phyloP scores from a whole-genome alignment of 2,329 filamentous ascomycete species.

The Aspergillus aculeatus region DNA sequence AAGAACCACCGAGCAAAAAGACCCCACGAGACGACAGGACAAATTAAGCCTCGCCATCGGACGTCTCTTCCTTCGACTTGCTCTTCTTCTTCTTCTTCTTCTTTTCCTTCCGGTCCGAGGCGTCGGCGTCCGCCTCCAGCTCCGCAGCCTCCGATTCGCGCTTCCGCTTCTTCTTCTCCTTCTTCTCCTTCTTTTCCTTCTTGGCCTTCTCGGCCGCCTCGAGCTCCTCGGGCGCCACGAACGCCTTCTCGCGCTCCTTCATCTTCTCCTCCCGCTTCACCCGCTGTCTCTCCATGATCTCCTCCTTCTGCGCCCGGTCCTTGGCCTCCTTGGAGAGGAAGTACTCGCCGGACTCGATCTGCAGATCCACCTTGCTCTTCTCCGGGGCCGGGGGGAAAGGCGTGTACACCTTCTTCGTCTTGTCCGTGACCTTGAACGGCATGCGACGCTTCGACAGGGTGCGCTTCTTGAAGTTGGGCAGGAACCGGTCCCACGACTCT shows the following conservation, averaged over 20 bases:
- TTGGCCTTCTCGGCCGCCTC: conserved; percentile 52
- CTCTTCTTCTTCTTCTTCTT: conserved; percentile 52
- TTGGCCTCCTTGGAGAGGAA: conserved; percentile 92
- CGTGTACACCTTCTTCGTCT: conserved; percentile 90
- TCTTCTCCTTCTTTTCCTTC: conserved; percentile 45
- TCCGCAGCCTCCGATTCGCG: conserved; percentile 38
- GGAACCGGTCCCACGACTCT: conserved; percentile 93
- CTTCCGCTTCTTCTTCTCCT: conserved; percentile 47
- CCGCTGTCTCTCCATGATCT: conserved; percentile 79
- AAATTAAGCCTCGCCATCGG: conserved; percentile 27
- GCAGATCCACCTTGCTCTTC: conserved; percentile 97
- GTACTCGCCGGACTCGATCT: conserved; percentile 98
- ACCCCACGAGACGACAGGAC: background rate
- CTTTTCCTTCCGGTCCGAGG: conserved; percentile 59
- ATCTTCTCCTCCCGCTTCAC: conserved; percentile 85
- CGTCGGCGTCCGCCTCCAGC: conserved; percentile 32
- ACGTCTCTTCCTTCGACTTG: conserved; percentile 33
- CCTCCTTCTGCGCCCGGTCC: conserved; percentile 75
- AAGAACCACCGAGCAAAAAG: conserved; percentile 13
- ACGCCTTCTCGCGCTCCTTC: conserved; percentile 80
- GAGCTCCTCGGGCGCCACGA: conserved; percentile 79
- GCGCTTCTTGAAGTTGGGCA: conserved; percentile 96
- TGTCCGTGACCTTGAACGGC: conserved; percentile 86
- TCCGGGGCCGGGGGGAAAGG: conserved; percentile 95
- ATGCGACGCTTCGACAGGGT: conserved; percentile 79